These are phyloP conservation scores for Colletotrichum agaves DNA, from an alignment of 2,329 filamentous ascomycete genomes.

Conservation along the genomic window DNA sequence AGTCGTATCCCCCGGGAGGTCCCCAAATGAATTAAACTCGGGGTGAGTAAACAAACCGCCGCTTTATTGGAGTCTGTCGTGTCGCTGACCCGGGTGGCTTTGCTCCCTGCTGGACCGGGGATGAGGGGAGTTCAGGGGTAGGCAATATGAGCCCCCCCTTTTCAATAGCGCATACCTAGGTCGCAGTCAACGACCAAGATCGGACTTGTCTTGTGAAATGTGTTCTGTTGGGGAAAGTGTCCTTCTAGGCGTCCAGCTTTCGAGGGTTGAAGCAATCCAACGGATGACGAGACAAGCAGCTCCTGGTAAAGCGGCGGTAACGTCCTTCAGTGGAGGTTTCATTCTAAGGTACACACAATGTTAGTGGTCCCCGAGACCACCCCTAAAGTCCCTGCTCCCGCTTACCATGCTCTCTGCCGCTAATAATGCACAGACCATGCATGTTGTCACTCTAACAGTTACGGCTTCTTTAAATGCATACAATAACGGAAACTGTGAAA, in stretches of 20 bases:
- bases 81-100: slow-evolving; percentile 3
- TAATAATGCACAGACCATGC: slow-evolving; percentile 9
- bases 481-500: fast-evolving
- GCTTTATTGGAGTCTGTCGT: slow-evolving; percentile 19
- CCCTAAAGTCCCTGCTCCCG: slow-evolving; percentile 24
- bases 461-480: background rate
- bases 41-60: slow-evolving; percentile 35
- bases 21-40: slow-evolving; percentile 31
- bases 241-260: no score
- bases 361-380: slow-evolving; percentile 4
- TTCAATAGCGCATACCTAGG: fast-evolving
- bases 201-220: background rate
- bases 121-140: background rate
- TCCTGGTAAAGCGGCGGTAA: slow-evolving; percentile 27
- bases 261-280: no score
- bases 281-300: background rate
- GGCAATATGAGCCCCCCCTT: background rate
- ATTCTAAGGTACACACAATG: no score
- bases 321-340: slow-evolving; percentile 12
- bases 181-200: background rate
- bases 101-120: slow-evolving; percentile 3
- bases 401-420: background rate
- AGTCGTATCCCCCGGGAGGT: background rate
- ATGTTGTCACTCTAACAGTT: background rate
- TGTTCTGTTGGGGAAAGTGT: background rate